These are phyloP conservation scores for Eucalyptus curtisii DNA, from an alignment of 345 rosid genomes.

Conservation along the genomic window DNA sequence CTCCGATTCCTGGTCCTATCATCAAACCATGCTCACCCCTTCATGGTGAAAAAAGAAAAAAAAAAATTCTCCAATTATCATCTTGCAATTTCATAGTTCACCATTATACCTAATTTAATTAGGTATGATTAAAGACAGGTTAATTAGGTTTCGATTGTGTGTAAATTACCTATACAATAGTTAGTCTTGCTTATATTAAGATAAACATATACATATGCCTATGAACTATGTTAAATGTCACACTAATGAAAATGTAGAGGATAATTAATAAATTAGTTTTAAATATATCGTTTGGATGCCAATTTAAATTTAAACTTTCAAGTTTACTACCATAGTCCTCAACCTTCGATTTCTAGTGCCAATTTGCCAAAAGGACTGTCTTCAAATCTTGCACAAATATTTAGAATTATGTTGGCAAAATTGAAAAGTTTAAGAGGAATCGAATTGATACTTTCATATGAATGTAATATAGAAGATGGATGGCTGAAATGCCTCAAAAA, in stretches of 20 bases:
- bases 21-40: too few species aligned
- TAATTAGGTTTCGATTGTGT: not conserved
- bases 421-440: not conserved
- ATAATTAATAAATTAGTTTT: not conserved
- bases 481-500: not conserved
- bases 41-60: not conserved
- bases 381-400: accelerated
- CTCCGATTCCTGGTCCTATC: too few species aligned
- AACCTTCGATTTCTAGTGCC: not conserved
- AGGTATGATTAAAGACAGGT: not conserved
- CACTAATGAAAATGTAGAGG: not conserved
- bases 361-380: accelerated
- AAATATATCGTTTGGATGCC: not conserved
- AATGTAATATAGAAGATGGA: not conserved
- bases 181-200: not conserved
- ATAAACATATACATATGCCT: not conserved
- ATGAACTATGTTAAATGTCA: not conserved
- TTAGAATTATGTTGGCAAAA: not conserved
- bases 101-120: not conserved
- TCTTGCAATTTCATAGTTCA: not conserved
- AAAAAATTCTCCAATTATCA: not conserved
- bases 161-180: not conserved
- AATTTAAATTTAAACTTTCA: not conserved
- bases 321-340: not conserved
- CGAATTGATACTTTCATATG: not conserved